These are phyloP conservation scores for Lomentospora prolificans DNA, from an alignment of 2,329 filamentous ascomycete species.

Conservation along the genomic window DNA sequence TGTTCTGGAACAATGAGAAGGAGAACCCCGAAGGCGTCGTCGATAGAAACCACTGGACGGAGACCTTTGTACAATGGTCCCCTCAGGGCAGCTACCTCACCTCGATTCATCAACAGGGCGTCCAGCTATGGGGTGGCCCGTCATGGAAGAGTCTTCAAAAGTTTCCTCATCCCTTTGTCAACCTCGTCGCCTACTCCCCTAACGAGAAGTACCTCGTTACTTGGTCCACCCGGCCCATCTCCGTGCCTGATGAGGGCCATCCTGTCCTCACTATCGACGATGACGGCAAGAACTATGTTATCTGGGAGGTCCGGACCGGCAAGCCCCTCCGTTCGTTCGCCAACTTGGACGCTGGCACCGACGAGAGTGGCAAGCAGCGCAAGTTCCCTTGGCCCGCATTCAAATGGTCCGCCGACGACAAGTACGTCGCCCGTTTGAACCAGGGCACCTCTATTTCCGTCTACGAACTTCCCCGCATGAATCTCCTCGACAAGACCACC, in stretches of 20 bases:
- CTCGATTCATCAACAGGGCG: constrained; percentile 90
- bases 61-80: constrained; percentile 97
- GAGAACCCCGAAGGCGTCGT: constrained; percentile 81
- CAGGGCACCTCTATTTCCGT: constrained; percentile 83
- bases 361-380: constrained; percentile 51
- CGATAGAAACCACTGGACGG: constrained; percentile 92
- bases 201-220: constrained; percentile 88
- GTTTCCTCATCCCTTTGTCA: constrained; percentile 91
- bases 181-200: constrained; percentile 92
- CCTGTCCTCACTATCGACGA: constrained; percentile 80
- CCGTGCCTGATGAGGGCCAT: constrained; percentile 80
- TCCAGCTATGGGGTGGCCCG: constrained; percentile 90
- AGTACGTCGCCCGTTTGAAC: constrained; percentile 88
- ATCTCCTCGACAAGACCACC: constrained; percentile 77
- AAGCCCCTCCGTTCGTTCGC: constrained; percentile 89
- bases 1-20: constrained; percentile 98
- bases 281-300: constrained; percentile 98
- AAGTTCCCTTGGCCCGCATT: constrained; percentile 98
- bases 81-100: constrained; percentile 88
- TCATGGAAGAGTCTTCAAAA: constrained; percentile 86
- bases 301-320: constrained; percentile 89
- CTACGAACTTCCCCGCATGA: constrained; percentile 84
- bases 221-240: constrained; percentile 91
- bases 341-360: constrained; percentile 68
- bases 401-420: constrained; percentile 98